These are phyloP conservation scores for Canavalia gladiata DNA, from an alignment of 306 rosid genomes.

Conservation along the genomic window DNA sequence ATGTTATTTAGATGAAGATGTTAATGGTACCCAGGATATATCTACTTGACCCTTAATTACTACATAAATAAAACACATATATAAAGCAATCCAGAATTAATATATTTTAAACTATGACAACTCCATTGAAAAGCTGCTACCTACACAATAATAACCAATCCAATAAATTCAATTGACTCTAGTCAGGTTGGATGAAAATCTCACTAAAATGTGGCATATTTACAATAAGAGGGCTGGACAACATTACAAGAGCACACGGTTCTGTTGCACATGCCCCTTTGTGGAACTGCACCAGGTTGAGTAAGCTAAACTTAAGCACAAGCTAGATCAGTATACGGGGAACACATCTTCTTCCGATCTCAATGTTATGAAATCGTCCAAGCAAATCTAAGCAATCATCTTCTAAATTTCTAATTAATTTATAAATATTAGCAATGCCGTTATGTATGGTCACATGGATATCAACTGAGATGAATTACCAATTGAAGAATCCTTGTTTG, in stretches of 20 bases:
- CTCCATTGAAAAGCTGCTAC: conserved; percentile 8
- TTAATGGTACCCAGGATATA: background rate
- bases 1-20: conserved; percentile 28
- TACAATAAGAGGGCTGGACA: background rate
- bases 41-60: background rate
- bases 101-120: background rate
- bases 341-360: background rate
- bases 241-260: background rate
- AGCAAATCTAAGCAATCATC: too few relatives aligned
- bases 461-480: too few relatives aligned
- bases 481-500: conserved; percentile 1
- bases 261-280: conserved; percentile 1
- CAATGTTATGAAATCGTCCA: background rate
- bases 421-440: background rate
- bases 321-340: background rate
- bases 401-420: background rate
- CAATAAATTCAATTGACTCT: background rate
- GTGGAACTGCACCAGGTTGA: background rate
- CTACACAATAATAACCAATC: conserved; percentile 13
- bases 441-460: background rate
- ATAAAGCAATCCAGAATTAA: background rate
- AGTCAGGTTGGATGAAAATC: conserved; percentile 4
- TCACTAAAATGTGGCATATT: conserved; percentile 7
- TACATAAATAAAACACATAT: conserved; percentile 11
- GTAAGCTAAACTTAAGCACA: background rate